Evolutionary conservation across 192 early-diverging fungal genomes (phyloP), one percentile per base, ranked within the genome.

Genomic region (Mortierella hygrophila): DNA sequence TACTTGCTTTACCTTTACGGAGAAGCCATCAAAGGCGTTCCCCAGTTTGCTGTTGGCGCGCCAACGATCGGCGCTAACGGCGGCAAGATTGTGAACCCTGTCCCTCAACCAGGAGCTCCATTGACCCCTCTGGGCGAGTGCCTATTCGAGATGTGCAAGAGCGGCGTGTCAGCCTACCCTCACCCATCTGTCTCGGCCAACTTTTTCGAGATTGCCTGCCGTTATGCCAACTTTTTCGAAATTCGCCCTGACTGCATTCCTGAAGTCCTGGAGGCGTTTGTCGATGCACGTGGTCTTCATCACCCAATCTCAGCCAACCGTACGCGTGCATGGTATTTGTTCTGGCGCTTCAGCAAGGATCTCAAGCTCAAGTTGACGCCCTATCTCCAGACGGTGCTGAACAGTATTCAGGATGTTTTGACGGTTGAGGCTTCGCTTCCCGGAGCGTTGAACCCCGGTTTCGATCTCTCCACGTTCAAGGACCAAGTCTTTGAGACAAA

Each of bases 301-400:
- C 93, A 97, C 72, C 89, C 94, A 7, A 88, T 93, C 72, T 89
- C 81, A 52, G 88, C 92, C 8, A 94, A 98, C 73, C 93, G 96
- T 38, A 90, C 92, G 3, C 90, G 98, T 32, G 93, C 95, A 23
- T 96, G 96, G 94, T 98, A 99, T 83, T 88, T 98, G 32, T 97
- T 99, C 77, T 90, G 94, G 78, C 92, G 95, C 52, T 98, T 97
- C 87, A 92, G 96, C 38, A 96, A 96, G 82, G 85, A 88, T 37
- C 89, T 97, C 42, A 90, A 92, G 73, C 74, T 81, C 68, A 91
- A 90, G 65, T 80, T 95, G 80, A 89, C 81, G 6, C 89, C 89
- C 35, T 94, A 91, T 90, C 93, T 94, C 5, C 89, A 95, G 52
- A 90, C 84, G 21, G 93, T 96, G 4, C 70, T 96, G 40, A 85